Evolutionary conservation across 768 basidiomycete genomes (phyloP).

Genomic region (Termitomyces sp.): DNA sequence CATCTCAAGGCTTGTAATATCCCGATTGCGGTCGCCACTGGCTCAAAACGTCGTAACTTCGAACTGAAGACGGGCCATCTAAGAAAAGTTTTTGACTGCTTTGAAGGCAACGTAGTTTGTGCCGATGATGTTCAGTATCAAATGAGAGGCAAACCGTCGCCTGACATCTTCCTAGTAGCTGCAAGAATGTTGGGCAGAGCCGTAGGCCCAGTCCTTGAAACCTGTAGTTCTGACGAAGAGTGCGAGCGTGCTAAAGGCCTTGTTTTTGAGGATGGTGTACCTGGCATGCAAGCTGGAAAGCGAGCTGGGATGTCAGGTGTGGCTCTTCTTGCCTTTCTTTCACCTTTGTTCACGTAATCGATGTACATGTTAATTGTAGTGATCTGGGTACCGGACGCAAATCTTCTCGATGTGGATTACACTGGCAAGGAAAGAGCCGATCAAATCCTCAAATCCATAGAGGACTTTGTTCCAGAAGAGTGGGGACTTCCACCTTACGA

Average conservation of each 20-base stretch:
- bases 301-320: conserved; percentile 83
- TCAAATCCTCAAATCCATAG: conserved; percentile 53
- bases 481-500: conserved; percentile 78
- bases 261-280: conserved; percentile 79
- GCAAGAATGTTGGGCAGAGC: conserved; percentile 54
- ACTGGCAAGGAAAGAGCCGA: conserved; percentile 50
- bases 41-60: conserved; percentile 62
- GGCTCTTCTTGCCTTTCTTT: conserved; percentile 12
- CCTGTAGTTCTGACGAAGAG: conserved; percentile 27
- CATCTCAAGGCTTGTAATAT: conserved; percentile 65
- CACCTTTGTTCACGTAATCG: neutral
- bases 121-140: conserved; percentile 55
- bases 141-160: conserved; percentile 70
- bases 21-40: conserved; percentile 80
- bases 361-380: too few species aligned
- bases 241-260: conserved; percentile 56
- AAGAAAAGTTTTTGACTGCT: conserved; percentile 50
- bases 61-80: conserved; percentile 63
- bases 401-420: conserved; percentile 50
- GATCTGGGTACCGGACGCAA: conserved; percentile 79
- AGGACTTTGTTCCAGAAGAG: conserved; percentile 72
- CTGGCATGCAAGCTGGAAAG: conserved; percentile 76
- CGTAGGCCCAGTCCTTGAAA: conserved; percentile 47
- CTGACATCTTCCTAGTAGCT: conserved; percentile 76
- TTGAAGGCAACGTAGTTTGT: conserved; percentile 64